Base-by-base conservation (phyloP, 2,329 filamentous ascomycete species). In the Nakataea oryzae region DNA sequence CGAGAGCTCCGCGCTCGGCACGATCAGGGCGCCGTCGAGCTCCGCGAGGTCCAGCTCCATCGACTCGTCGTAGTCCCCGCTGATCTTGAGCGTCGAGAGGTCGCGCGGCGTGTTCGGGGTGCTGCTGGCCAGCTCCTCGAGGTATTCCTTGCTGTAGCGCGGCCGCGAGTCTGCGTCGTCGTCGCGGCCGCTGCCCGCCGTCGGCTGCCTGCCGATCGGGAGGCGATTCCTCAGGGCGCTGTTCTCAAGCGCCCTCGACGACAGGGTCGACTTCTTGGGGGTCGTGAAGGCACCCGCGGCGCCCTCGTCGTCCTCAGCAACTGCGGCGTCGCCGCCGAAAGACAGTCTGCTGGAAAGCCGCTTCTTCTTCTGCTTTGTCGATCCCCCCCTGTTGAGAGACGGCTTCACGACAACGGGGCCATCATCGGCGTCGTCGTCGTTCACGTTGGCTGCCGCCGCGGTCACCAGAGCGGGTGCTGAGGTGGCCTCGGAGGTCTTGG, bases 91-190 rank as follows among this genome's bases (percentile, higher is more conserved):
- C 0, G 74, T 74, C 0, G 78, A 76, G 1, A 87, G 69, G 63
- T 90, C 82, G 65, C 85, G 87, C 0, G 92, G 93, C 0, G 90
- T 93, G 28, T 87, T 90, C 0, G 91, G 92, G 0, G 93, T 97
- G 14, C 90, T 92, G 63, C 86, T 89, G 65, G 91, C 90, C 17
- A 99, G 80, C 72, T 96, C 91, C 41, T 90, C 86, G 26, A 99
- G 80, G 66, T 93, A 91, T 68, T 96, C 91, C 69, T 89, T 90
- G 76, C 84, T 96, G 72, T 99, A 97, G 63, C 78, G 88, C 0
- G 91, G 92, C 50, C 88, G 80, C 60, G 87, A 87, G 21, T 88
- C 85, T 17, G 90, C 86, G 17, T 61, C 55, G 29, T 65, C 57
- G 47, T 12, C 41, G 29, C 57, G 34, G n/a, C 24, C 34, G 13